Conservation (phyloP, 169 alveolate species). For the Plasmodium falciparum region DNA sequence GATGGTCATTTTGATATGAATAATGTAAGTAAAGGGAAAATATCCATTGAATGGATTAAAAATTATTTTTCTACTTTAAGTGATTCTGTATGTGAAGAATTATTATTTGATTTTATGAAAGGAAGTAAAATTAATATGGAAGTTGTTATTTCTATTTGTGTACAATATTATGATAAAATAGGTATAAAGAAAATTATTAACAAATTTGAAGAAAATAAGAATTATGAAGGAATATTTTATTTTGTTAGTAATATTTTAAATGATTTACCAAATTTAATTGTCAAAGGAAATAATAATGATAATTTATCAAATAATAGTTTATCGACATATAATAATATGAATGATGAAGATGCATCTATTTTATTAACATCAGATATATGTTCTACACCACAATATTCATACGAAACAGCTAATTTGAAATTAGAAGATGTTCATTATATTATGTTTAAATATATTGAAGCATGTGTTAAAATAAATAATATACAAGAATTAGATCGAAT, state of each 20-base stretch:
- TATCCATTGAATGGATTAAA: slow-evolving; percentile 73
- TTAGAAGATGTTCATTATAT: slow-evolving; percentile 78
- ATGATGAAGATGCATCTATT: slow-evolving; percentile 76
- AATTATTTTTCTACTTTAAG: slow-evolving; percentile 70
- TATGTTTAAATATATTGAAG: slow-evolving; percentile 96
- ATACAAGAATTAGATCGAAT: slow-evolving; percentile 97
- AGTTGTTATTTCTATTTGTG: slow-evolving; percentile 78
- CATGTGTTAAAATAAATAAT: slow-evolving; percentile 97
- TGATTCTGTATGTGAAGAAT: slow-evolving; percentile 72
- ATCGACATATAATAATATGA: slow-evolving; percentile 22
- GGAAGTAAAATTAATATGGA: slow-evolving; percentile 77
- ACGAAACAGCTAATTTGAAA: slow-evolving; percentile 67
- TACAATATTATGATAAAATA: slow-evolving; percentile 79
- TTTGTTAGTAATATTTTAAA: slow-evolving; percentile 70
- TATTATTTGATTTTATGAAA: slow-evolving; percentile 81
- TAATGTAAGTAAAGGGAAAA: slow-evolving; percentile 14
- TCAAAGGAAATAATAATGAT: slow-evolving; percentile 1
- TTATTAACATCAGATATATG: slow-evolving; percentile 73
- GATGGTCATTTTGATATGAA: not conserved
- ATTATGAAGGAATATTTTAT: slow-evolving; percentile 76
- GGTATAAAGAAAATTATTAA: slow-evolving; percentile 82
- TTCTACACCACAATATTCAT: slow-evolving; percentile 22
- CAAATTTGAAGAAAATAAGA: slow-evolving; percentile 77
- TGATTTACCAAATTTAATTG: slow-evolving; percentile 50
- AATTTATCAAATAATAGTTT: not conserved